A percentile compares a stretch with the other conserved stretches of the same genome.
Conservation (phyloP, 805 yeast genomes). For the Yamadazyma takamatsuzukensis region DNA sequence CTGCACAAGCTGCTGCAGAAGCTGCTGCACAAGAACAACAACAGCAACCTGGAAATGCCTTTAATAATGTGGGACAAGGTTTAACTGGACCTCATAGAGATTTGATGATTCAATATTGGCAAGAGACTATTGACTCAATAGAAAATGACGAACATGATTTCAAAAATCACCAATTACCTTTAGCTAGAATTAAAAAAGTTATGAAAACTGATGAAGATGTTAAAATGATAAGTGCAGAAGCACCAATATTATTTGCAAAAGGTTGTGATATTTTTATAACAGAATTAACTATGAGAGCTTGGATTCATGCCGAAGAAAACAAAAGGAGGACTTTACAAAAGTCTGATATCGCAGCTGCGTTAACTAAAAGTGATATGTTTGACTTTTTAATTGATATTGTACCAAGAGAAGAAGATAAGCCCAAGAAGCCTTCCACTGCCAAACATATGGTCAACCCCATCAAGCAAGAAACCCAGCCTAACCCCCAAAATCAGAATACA, state of each 20-base stretch:
- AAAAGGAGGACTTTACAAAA: conserved; percentile 92
- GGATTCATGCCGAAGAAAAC: conserved; percentile 98
- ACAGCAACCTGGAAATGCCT: conserved; percentile 59
- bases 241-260: conserved; percentile 94
- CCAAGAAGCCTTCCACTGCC: too few species aligned
- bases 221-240: conserved; percentile 96
- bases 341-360: conserved; percentile 91
- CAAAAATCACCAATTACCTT: conserved; percentile 89
- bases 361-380: conserved; percentile 94
- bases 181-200: conserved; percentile 94
- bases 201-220: conserved; percentile 98
- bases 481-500: not conserved
- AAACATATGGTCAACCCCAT: not conserved
- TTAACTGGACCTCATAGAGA: conserved; percentile 76
- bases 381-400: conserved; percentile 95
- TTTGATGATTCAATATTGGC: conserved; percentile 96
- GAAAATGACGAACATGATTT: conserved; percentile 88
- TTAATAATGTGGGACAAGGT: conserved; percentile 91
- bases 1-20: conserved; percentile 46
- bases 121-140: conserved; percentile 85
- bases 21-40: conserved; percentile 45
- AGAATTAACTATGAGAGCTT: conserved; percentile 96
- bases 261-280: conserved; percentile 98
- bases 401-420: conserved; percentile 80
- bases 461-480: not conserved